Percentiles rank a stretch among this genome's conserved stretches.
Conservation (phyloP, 2,329 filamentous ascomycete species). For the Ambrosiella xylebori region DNA sequence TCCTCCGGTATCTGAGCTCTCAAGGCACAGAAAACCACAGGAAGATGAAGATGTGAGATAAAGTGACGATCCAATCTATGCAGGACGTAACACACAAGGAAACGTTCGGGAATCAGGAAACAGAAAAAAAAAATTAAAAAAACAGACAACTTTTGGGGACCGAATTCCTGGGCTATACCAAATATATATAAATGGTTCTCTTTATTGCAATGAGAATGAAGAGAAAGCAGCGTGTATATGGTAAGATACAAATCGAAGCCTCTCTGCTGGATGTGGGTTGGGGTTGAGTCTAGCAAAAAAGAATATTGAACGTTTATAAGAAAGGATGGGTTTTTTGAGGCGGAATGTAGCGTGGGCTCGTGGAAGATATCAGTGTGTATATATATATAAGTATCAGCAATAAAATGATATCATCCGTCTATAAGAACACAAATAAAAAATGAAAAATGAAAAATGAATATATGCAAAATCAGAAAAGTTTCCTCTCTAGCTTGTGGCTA, state of each 20-base stretch:
- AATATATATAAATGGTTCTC: neutral
- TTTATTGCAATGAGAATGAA: no score
- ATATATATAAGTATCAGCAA: neutral
- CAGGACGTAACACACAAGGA: neutral
- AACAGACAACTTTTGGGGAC: neutral
- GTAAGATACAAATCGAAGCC: no score
- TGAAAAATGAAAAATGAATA: neutral
- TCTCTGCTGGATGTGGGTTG: neutral
- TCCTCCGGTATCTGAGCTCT: no score
- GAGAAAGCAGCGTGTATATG: no score
- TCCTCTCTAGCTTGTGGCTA: neutral
- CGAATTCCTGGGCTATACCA: neutral
- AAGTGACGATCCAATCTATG: slow-evolving; percentile 1
- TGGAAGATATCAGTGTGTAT: neutral
- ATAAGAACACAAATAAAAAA: neutral
- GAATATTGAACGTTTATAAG: neutral
- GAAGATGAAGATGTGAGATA: neutral
- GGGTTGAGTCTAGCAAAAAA: neutral
- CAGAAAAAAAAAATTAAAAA: neutral
- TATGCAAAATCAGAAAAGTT: neutral
- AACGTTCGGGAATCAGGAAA: neutral
- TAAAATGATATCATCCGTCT: neutral
- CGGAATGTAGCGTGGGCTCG: neutral
- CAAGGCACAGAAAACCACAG: no score
- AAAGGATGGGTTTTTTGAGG: neutral